Percentiles rank a stretch among this genome's conserved stretches.
phyloP scores from a whole-genome alignment of 179 eudicot species.

The Carnegiea gigantea region DNA sequence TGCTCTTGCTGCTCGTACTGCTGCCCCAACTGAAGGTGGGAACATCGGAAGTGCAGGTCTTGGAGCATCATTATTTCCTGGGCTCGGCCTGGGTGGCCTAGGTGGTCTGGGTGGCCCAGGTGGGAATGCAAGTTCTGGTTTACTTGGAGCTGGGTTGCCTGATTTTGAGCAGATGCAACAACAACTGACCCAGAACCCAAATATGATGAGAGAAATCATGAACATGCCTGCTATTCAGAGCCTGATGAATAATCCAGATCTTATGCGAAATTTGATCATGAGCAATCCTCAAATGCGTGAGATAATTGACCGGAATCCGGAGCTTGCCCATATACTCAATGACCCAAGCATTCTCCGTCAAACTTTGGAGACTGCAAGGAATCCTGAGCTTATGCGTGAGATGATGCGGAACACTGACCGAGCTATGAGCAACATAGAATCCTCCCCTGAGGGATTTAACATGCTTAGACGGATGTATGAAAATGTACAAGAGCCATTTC shows the following conservation, averaged over 20 bases:
- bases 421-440: constrained; percentile 98
- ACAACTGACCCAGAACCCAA: constrained; percentile 89
- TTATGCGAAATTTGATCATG: constrained; percentile 86
- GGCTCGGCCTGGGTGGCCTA: constrained; percentile 60
- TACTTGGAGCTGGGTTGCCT: constrained; percentile 78
- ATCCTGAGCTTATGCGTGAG: constrained; percentile 99
- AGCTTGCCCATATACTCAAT: constrained; percentile 90
- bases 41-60: constrained; percentile 61
- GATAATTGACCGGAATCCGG: constrained; percentile 95
- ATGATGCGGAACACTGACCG: constrained; percentile 99
- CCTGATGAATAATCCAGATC: constrained; percentile 91
- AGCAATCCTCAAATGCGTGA: constrained; percentile 99
- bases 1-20: constrained; percentile 34
- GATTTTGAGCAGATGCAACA: constrained; percentile 93
- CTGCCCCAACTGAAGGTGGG: constrained; percentile 42
- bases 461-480: constrained; percentile 99
- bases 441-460: constrained; percentile 98
- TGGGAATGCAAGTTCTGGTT: constrained; percentile 48
- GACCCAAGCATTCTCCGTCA: constrained; percentile 93
- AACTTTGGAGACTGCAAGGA: constrained; percentile 93
- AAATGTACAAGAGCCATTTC: constrained; percentile 95
- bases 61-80: constrained; percentile 67
- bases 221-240: constrained; percentile 90
- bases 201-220: constrained; percentile 97
- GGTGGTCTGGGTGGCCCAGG: constrained; percentile 51